A percentile compares a stretch with the other conserved stretches of the same genome.
Conservation (phyloP, 495 filamentous ascomycete genomes). For the Aspergillus taichungensis region DNA sequence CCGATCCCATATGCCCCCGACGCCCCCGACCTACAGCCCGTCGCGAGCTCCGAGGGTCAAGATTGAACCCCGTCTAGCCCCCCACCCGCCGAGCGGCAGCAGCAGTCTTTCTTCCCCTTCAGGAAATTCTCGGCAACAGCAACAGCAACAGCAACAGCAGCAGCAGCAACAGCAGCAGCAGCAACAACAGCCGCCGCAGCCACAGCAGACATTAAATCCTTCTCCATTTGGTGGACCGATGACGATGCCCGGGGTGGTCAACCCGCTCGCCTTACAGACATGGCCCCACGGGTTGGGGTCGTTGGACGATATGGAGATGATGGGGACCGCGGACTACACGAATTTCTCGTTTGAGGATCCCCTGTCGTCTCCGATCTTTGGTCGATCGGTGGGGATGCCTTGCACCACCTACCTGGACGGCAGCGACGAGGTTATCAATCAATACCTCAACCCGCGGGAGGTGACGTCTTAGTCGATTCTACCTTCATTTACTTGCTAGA, state of each 20-base stretch:
- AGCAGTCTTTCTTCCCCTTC: no score
- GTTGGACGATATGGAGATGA: slow-evolving; percentile 38
- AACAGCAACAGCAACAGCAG: slow-evolving; percentile 1
- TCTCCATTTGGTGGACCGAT: slow-evolving; percentile 15
- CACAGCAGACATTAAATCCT: background rate
- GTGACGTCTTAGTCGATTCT: slow-evolving; percentile 28
- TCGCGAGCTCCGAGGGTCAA: slow-evolving; percentile 21
- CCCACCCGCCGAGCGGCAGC: slow-evolving; percentile 1
- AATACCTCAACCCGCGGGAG: slow-evolving; percentile 35
- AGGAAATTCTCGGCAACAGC: no score
- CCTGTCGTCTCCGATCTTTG: slow-evolving; percentile 32
- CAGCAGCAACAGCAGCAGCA: background rate
- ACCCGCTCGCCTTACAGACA: slow-evolving; percentile 31
- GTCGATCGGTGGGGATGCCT: slow-evolving; percentile 29
- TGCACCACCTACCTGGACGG: slow-evolving; percentile 27
- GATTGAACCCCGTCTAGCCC: slow-evolving; percentile 19
- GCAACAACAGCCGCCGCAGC: background rate
- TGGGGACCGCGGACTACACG: slow-evolving; percentile 25
- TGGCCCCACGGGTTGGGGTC: slow-evolving; percentile 21
- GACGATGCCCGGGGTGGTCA: slow-evolving; percentile 31
- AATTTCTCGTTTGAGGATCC: slow-evolving; percentile 30
- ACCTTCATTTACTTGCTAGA: no score
- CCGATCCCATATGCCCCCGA: slow-evolving; percentile 23
- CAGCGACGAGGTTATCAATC: slow-evolving; percentile 37
- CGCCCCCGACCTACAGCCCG: slow-evolving; percentile 32